These are phyloP conservation scores for Cytospora leucostoma DNA, from an alignment of 2,329 filamentous ascomycete genomes.

Conservation along the genomic window DNA sequence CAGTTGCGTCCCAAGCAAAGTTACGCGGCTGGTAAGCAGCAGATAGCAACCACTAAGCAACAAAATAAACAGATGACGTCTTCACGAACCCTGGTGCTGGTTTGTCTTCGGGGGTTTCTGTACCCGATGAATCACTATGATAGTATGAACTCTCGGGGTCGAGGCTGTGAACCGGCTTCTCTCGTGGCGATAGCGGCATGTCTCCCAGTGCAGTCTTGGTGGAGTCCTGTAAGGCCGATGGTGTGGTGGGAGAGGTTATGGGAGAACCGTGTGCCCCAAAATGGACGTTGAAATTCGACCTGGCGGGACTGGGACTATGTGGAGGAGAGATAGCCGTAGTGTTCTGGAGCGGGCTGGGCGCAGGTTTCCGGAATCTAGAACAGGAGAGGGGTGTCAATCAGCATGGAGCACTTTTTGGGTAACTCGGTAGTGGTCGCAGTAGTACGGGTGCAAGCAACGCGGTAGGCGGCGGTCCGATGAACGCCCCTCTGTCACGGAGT, in stretches of 20 bases:
- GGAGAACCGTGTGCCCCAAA: constrained; percentile 34
- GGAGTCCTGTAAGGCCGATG: constrained; percentile 25
- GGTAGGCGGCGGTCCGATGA: constrained; percentile 23
- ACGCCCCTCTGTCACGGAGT: constrained; percentile 32
- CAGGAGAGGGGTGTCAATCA: constrained; percentile 34
- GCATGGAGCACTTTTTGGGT: constrained; percentile 35
- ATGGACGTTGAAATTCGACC: constrained; percentile 37
- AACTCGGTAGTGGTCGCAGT: constrained; percentile 17
- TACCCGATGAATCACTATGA: constrained; percentile 41
- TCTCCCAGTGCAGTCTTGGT: not conserved
- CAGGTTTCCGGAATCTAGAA: constrained; percentile 50
- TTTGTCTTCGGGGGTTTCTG: constrained; percentile 36
- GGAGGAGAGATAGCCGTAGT: constrained; percentile 46
- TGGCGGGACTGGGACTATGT: constrained; percentile 45
- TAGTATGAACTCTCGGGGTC: constrained; percentile 39
- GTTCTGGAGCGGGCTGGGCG: constrained; percentile 53
- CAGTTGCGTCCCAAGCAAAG: not conserved
- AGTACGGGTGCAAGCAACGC: constrained; percentile 26
- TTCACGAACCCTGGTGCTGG: constrained; percentile 37
- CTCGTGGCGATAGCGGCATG: constrained; percentile 30
- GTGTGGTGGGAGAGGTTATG: constrained; percentile 31
- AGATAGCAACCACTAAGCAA: not conserved
- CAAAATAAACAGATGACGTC: constrained; percentile 14
- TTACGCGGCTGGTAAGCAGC: constrained; percentile 6
- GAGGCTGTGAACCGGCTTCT: constrained; percentile 21